Percentiles rank a stretch among this genome's conserved stretches.
Conservation (phyloP, 331 rosid species). For the Rhamnella rubrinervis region DNA sequence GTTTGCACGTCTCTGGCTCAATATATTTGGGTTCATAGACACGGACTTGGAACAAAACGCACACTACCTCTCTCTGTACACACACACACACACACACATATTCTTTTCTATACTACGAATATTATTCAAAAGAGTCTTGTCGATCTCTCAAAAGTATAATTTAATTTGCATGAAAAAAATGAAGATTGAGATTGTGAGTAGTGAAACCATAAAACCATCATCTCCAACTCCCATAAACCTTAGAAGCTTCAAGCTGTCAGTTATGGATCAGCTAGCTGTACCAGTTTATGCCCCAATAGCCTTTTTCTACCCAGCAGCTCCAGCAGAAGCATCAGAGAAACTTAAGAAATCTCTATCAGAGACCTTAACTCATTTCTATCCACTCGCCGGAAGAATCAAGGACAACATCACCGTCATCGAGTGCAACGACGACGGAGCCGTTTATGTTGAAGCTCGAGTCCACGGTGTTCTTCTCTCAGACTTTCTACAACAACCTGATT, state of each 20-base stretch:
- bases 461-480: not conserved
- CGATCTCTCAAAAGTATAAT: no score
- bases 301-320: not conserved
- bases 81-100: no score
- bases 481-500: not conserved
- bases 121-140: not conserved
- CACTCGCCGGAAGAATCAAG: slow-evolving; percentile 16
- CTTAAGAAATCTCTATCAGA: not conserved
- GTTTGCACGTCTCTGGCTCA: no score
- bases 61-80: no score
- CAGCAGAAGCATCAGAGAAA: not conserved
- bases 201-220: not conserved
- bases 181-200: not conserved
- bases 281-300: not conserved
- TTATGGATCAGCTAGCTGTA: not conserved
- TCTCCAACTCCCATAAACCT: not conserved
- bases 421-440: slow-evolving; percentile 27
- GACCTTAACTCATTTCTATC: not conserved
- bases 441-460: slow-evolving; percentile 10
- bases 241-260: not conserved
- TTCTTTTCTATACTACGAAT: no score
- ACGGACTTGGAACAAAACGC: no score
- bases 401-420: slow-evolving; percentile 9
- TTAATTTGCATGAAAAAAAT: not conserved
- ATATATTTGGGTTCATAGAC: no score